Evolutionary conservation across 1,139 yeast species (phyloP).

Genomic region (Pichia sp.): DNA sequence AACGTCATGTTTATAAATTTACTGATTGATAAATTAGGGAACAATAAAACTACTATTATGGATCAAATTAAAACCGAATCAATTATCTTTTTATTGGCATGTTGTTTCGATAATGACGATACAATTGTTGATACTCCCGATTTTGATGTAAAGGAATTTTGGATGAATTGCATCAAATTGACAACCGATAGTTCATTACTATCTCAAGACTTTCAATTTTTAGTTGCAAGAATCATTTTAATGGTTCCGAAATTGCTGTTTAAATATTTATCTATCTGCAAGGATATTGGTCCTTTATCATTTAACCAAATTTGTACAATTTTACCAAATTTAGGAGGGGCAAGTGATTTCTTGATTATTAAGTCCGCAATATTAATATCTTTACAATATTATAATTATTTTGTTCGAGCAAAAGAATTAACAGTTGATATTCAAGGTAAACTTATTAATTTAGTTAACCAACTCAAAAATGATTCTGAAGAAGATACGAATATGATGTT

Average conservation of each 20-base stretch:
- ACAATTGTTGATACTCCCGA: constrained; percentile 23
- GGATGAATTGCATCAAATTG: constrained; percentile 9
- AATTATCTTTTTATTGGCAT: constrained; percentile 35
- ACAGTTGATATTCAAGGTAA: constrained; percentile 30
- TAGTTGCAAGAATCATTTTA: constrained; percentile 42
- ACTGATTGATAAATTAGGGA: constrained; percentile 21
- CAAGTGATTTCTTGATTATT: constrained; percentile 27
- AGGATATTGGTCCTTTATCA: constrained; percentile 35
- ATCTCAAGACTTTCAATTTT: constrained; percentile 26
- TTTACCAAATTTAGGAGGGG: constrained; percentile 22
- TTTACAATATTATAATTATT: constrained; percentile 46
- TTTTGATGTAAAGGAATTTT: constrained; percentile 17
- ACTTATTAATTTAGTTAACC: constrained; percentile 35
- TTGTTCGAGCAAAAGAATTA: constrained; percentile 31
- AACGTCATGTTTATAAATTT: constrained; percentile 29
- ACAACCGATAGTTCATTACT: constrained; percentile 7
- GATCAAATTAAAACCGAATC: constrained; percentile 33
- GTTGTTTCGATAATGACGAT: constrained; percentile 43
- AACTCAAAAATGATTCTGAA: constrained; percentile 57
- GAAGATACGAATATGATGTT: constrained; percentile 77
- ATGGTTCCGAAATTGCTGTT: constrained; percentile 52
- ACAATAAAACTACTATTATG: not conserved
- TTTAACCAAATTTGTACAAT: constrained; percentile 31
- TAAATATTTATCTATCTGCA: constrained; percentile 39
- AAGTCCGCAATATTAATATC: constrained; percentile 48